Base-by-base conservation (phyloP, 1,139 yeast species). In the Sugiyamaella neomexicana region DNA sequence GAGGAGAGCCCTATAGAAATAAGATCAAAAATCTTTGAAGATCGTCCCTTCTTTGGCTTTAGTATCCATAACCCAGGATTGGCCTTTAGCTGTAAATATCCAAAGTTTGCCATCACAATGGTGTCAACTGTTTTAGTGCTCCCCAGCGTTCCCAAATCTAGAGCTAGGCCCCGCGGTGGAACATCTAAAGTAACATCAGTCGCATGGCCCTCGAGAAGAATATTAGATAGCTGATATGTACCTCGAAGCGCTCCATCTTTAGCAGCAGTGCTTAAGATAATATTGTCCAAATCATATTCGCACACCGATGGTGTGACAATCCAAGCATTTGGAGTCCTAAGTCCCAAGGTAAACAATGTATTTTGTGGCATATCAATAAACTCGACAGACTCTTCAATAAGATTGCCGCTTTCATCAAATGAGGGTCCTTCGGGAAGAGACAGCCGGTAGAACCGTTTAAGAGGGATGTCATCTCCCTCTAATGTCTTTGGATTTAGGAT, bases 131-230 rank as follows among this genome's bases (percentile, higher is more conserved):
- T 42, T 12, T 38, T 49, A 0, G 62, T 55, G 12, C 44, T 34
- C 2, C 57, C 55, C 12, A 50, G 40, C 10, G 69, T 65, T 12
- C 71, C 67, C 10, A 84, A 66, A 36, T 77, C 77, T 13, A 86
- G 64, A 0, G 77, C 73, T 17, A 83, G 64, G 0, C 86, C 89
- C 0, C 78, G 70, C 0, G 90, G 86, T 0, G 76, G 68, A 2
- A 62, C 58, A 0, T 72, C 74, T 1, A 59, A 50, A 1, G 65
- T 57, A 2, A 72, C 67, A 58, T 83, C 84, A 53, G 73, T 70
- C 0, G 87, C 85, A 69, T 80, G 83, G 0, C 96, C 96, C 67
- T 91, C 95, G 15, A 91, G 72, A 10, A 86, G 65, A 13, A 85
- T 72, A 58, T 75, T 74, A 52, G 75, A 73, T 57, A 86, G 73